Evolutionary conservation across 192 early-diverging fungal genomes (phyloP).

Genomic region (Coemansia sp.): DNA sequence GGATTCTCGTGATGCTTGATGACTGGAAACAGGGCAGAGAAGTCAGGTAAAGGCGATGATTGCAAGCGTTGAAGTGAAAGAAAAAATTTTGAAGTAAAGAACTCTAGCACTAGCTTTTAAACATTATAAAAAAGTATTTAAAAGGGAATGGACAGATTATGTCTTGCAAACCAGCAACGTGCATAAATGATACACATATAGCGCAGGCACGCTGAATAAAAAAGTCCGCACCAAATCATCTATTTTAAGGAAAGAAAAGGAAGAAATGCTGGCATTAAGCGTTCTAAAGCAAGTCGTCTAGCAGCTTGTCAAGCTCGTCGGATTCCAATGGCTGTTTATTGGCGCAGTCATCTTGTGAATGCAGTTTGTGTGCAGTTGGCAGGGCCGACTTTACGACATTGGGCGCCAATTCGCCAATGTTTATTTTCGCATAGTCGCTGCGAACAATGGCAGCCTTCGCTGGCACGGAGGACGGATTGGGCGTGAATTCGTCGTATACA

Average conservation of each 20-base stretch:
- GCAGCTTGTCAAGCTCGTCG: conserved; percentile 41
- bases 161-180: too few species aligned
- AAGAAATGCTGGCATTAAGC: too few species aligned
- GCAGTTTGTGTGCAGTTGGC: too few species aligned
- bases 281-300: conserved; percentile 33
- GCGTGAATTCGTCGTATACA: conserved; percentile 2
- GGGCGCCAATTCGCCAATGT: conserved; percentile 1
- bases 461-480: neutral
- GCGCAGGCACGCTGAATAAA: too few species aligned
- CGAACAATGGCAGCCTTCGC: neutral
- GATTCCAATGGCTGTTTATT: conserved; percentile 17
- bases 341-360: too few species aligned
- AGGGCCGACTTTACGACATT: neutral
- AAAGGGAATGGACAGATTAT: too few species aligned
- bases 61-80: neutral
- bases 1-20: neutral
- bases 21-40: too few species aligned
- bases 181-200: too few species aligned
- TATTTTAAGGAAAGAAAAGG: neutral
- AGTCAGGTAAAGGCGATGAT: neutral
- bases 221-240: neutral
- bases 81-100: too few species aligned
- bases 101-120: too few species aligned
- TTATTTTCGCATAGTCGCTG: neutral
- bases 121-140: too few species aligned